A percentile compares a stretch with the other conserved stretches of the same genome.
phyloP scores from a whole-genome alignment of 306 rosid genomes.

The Cucumis cinereus region DNA sequence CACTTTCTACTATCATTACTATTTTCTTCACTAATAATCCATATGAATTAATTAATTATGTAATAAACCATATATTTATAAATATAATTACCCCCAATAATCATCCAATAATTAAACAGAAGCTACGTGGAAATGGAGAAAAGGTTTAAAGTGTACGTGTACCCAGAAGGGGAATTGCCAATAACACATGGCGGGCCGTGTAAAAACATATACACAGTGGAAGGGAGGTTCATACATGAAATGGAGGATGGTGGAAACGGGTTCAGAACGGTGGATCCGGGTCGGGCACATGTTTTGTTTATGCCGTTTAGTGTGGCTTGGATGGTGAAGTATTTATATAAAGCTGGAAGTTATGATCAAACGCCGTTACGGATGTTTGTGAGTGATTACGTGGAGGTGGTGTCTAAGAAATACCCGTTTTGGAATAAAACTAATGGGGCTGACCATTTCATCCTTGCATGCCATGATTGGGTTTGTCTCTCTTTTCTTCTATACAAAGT shows the following conservation, averaged over 20 bases:
- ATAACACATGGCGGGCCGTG: constrained; percentile 70
- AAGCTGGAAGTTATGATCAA: constrained; percentile 20
- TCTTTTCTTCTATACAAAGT: not conserved
- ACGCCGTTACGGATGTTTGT: constrained; percentile 42
- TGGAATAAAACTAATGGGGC: constrained; percentile 85
- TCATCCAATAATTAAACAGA: constrained; percentile 17
- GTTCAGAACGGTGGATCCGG: constrained; percentile 46
- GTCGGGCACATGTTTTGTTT: constrained; percentile 53
- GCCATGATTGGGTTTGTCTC: constrained; percentile 82
- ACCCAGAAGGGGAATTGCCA: constrained; percentile 67
- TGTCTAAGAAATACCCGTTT: constrained; percentile 52
- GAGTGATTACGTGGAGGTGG: constrained; percentile 48
- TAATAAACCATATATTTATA: not conserved
- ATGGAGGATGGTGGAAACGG: constrained; percentile 39
- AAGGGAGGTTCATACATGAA: constrained; percentile 82
- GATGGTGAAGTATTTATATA: constrained; percentile 81
- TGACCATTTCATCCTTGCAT: constrained; percentile 82
- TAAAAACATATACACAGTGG: constrained; percentile 67
- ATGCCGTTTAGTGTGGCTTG: constrained; percentile 79
- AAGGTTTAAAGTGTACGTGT: constrained; percentile 62
- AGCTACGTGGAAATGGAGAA: constrained; percentile 82
- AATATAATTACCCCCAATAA: not conserved
- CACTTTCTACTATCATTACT: not conserved
- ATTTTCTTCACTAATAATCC: not conserved
- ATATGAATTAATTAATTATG: not conserved